These are phyloP conservation scores for Echium plantagineum DNA, from an alignment of 257 asterid species.

Conservation along the genomic window DNA sequence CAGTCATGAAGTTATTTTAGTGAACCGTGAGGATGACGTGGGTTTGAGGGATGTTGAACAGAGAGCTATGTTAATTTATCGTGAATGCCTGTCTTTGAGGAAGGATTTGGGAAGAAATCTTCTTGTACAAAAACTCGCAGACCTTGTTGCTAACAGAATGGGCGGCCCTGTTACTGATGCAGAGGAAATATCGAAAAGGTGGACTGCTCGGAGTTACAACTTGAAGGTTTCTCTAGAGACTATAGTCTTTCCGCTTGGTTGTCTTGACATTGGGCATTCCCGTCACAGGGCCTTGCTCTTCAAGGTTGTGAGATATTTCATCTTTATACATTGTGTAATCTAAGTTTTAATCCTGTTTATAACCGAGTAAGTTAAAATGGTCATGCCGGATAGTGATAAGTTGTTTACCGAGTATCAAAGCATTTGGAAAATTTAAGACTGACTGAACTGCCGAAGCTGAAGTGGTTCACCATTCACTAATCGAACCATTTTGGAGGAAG, in stretches of 20 bases:
- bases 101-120: conserved; percentile 36
- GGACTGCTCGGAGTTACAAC: conserved; percentile 65
- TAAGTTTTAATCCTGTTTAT: too few relatives aligned
- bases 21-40: conserved; percentile 54
- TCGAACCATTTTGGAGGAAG: too few relatives aligned
- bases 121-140: conserved; percentile 70
- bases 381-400: too few relatives aligned
- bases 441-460: too few relatives aligned
- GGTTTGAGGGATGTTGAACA: conserved; percentile 79
- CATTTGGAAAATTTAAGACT: too few relatives aligned
- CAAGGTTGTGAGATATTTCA: conserved; percentile 48
- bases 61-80: conserved; percentile 45
- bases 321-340: neutral
- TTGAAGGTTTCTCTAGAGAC: conserved; percentile 38
- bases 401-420: too few relatives aligned
- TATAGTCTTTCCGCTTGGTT: conserved; percentile 70
- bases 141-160: conserved; percentile 70
- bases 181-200: conserved; percentile 75
- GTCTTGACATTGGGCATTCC: conserved; percentile 91
- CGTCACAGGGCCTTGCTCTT: conserved; percentile 97
- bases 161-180: conserved; percentile 92
- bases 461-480: too few relatives aligned
- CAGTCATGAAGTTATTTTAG: conserved; percentile 70
- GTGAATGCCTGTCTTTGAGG: conserved; percentile 42
- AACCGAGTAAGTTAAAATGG: too few relatives aligned